Evolutionary conservation across 2,329 filamentous ascomycete genomes (phyloP), one percentile per base, ranked within the genome.

Genomic region (Aspergillus tubingensis): DNA sequence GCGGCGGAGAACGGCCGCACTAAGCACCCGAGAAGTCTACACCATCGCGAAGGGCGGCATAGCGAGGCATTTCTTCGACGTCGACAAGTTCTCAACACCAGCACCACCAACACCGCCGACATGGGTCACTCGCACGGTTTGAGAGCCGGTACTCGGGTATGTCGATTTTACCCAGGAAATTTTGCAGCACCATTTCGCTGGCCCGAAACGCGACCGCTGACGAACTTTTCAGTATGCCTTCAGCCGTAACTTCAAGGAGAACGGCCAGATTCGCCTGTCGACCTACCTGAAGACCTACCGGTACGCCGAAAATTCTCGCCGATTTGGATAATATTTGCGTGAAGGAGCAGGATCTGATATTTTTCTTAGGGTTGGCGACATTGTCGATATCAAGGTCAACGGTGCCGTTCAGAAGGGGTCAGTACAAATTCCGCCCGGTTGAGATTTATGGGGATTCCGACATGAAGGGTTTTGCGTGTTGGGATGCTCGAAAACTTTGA

Each of bases 351-450:
- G 66, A 60, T 74, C 81, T 87, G 76, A 88, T 77, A 68, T 54
- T 62, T 69, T 62, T 65, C 64, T 67, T 74, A 92, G 89, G 81
- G 95, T 99, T 78, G 95, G 95, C 81, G 95, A 99, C 79, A 97
- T 98, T 75, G 95, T 99, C 78, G 95, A 99, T 81, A 92, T 99
- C 81, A 96, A 96, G 84, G 91, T 91, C 79, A 98, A 99, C 86
- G 95, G 93, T 90, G 95, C 92, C 78, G 91, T 96, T 70, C 93
- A 96, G 86, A 96, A 96, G 88, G 93, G 92, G 91, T 95, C 85
- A 88, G 89, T 83, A 74, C 63, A 70, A 67, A 64, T 65, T 70
- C 67, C 63, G 62, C 60, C 61, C 60, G 54, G 60, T 62, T 47
- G 44, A 56, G 56, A 58, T 52, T 59, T 50, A 36, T 58, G 51